Evolutionary conservation across 2,329 filamentous ascomycete species (phyloP), one percentile per base, ranked within the genome.

Genomic region (Phialocephala subalpina): DNA sequence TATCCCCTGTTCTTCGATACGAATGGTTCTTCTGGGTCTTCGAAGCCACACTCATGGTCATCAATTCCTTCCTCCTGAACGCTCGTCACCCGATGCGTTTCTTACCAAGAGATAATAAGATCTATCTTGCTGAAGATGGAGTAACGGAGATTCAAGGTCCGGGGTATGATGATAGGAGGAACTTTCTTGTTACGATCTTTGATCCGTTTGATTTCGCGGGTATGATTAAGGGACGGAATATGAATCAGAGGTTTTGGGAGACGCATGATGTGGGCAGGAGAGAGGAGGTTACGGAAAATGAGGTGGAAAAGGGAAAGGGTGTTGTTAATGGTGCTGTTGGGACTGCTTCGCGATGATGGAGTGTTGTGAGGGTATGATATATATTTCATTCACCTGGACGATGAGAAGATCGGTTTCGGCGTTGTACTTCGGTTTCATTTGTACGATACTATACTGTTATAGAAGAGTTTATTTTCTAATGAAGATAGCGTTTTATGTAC

Each of bases 1-100:
- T 84, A 1, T 82, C 79, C 12, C 80, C 83, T 0, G 76, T 86
- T 25, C 66, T 87, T n/a, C 80, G 84, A 25, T 84, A 87, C 69
- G 86, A 89, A 74, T 86, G 82, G 81, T 88, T 82, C 75, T 88
- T 88, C 67, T 87, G 84, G 70, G 79, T 87, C 22, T 88, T 88
- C 65, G 86, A 89, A 76, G 83, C 80, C 1, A 69, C 73, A 0
- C 73, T 86, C 14, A 88, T 88, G 86, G 70, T 87, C 0, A 47
- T 71, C 53, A 88, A 88, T 69, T 78, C 78, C 11, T 74, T 79
- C 36, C 72, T 88, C 69, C 79, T 85, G 74, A 88, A 87, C 65
- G 45, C 79, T 2, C 76, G 82, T 4, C 83, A 87, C 67, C 85
- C 86, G 25, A 78, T 85, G 40, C 78, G 78, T 35, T 86, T 79